Evolutionary conservation across 1,139 yeast genomes (phyloP), one percentile per base, ranked within the genome.

Genomic region (Pichia sp.): DNA sequence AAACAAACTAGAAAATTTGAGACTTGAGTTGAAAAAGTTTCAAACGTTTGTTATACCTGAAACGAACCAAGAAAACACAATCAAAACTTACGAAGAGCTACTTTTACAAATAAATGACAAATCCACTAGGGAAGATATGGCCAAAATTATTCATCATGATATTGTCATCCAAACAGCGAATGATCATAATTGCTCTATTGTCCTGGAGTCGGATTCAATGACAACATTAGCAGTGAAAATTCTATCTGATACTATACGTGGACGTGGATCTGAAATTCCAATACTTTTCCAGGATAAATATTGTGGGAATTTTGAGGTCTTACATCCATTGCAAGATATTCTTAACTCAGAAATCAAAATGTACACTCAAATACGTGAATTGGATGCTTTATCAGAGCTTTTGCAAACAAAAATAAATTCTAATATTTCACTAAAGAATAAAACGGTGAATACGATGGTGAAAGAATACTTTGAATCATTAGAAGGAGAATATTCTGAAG

Each of bases 401-500:
- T 26, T 37, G 3, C 5, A 36, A 4, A 8, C n/a, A 3, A 23
- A 23, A 28, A 38, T 41, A 3, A 44, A 38, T 29, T 41, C 48
- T 31, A 51, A 50, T 32, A 55, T 53, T 39, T 62, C 72, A 0
- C 60, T 64, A 27, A 85, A 79, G 60, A 76, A 80, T 53, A 79
- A 84, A 72, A 85, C 95, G 2, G 81, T 92, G 32, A 80, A 85
- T 55, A 95, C 86, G 56, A 70, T 92, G 42, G 81, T 90, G 2
- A 69, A 79, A 37, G 76, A 81, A 45, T 92, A 92, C 61, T 87
- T 88, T 56, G 72, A 68, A 35, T 73, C 73, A 38, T 77, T 90
- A 34, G 96, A 88, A 57, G 69, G 76, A 8, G 95, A 85, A 6
- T 90, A 88, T 57, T 87, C 96, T 0, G 87, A 95, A 43, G 87